A percentile compares a stretch with the other conserved stretches of the same genome.
Conservation (phyloP, 2,329 filamentous ascomycete species). For the Colletotrichum liaoningense region DNA sequence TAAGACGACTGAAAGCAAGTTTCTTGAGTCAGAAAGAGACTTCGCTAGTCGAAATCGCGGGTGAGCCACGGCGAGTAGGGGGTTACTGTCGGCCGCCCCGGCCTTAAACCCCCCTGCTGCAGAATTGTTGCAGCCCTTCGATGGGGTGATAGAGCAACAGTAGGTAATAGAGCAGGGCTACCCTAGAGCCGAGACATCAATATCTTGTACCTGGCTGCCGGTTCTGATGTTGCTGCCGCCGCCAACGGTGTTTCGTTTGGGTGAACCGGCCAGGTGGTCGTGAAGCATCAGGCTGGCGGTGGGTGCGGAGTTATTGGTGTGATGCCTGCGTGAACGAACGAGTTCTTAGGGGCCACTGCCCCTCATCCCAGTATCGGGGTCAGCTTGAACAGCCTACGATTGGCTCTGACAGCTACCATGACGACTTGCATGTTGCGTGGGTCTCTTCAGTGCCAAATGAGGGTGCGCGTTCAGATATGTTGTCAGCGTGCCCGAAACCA, state of each 20-base stretch:
- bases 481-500: constrained; percentile 18
- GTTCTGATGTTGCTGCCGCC: not conserved
- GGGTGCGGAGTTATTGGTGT: constrained; percentile 7
- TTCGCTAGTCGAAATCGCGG: not conserved
- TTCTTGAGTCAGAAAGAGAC: not conserved
- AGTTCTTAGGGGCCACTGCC: constrained; percentile 2
- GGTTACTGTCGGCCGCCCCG: constrained; percentile 25
- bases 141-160: not conserved
- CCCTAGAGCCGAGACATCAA: constrained; percentile 20
- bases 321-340: not conserved
- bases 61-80: not conserved
- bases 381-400: constrained; percentile 11
- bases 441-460: constrained; percentile 1
- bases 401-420: constrained; percentile 9
- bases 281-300: not conserved
- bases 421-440: constrained; percentile 9
- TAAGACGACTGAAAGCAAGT: constrained; percentile 24
- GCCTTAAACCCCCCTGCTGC: constrained; percentile 27
- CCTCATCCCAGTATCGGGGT: constrained; percentile 20
- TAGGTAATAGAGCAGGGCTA: not conserved
- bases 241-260: not conserved
- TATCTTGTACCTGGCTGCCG: constrained; percentile 18
- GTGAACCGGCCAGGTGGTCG: not conserved
- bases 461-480: not conserved
- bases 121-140: constrained; percentile 1